Evolutionary conservation across 148 eudicot species (phyloP).

Genomic region (Vaccinium corymbosum): DNA sequence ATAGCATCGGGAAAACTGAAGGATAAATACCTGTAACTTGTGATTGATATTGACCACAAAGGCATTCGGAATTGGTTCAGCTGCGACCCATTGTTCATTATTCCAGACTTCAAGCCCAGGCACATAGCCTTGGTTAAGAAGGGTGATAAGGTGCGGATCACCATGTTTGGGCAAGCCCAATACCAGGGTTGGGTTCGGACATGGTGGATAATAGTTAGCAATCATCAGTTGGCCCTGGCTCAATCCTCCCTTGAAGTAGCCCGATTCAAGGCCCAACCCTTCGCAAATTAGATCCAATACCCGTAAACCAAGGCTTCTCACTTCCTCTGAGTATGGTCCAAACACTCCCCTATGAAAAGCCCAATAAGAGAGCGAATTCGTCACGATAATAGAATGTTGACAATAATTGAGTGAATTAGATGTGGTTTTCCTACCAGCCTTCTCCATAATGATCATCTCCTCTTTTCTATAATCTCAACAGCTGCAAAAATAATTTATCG

Average conservation of each 20-base stretch:
- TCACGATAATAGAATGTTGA: neutral
- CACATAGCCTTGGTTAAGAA: conserved; percentile 14
- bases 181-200: conserved; percentile 26
- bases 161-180: conserved; percentile 20
- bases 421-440: too few species aligned
- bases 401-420: neutral
- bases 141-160: conserved; percentile 19
- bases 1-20: neutral
- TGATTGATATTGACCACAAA: conserved; percentile 12
- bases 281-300: conserved; percentile 22
- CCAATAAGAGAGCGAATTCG: neutral
- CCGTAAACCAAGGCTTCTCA: neutral
- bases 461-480: neutral
- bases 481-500: too few species aligned
- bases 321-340: neutral
- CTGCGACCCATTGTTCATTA: conserved; percentile 14
- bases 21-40: conserved; percentile 8
- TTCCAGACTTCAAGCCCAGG: conserved; percentile 21
- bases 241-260: conserved; percentile 12
- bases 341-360: neutral
- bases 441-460: neutral
- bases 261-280: conserved; percentile 24
- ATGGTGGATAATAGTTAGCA: conserved; percentile 26
- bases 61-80: conserved; percentile 21
- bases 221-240: neutral